Percentiles rank a stretch among this genome's conserved stretches.
These are phyloP conservation scores for Trichosporon sp. DNA, from an alignment of 1,284 basidiomycete genomes.

Conservation along the genomic window DNA sequence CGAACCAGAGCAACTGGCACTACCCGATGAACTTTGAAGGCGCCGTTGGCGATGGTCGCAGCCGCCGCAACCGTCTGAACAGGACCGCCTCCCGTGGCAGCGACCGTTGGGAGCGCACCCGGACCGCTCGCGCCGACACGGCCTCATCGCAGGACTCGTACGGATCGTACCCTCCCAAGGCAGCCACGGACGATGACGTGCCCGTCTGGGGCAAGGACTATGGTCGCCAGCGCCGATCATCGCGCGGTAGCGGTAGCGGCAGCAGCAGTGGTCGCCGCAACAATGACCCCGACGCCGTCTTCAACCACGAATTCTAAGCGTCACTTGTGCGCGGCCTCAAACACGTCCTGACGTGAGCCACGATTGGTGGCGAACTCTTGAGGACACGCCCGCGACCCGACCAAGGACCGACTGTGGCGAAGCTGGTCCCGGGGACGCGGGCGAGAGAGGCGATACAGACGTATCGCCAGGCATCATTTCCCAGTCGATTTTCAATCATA, in stretches of 20 bases:
- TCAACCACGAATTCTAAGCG: constrained; percentile 48
- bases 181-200: constrained; percentile 53
- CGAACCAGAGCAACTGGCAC: constrained; percentile 56
- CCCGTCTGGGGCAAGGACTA: constrained; percentile 58
- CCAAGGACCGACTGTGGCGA: background rate
- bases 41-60: constrained; percentile 42
- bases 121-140: constrained; percentile 33
- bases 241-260: constrained; percentile 29
- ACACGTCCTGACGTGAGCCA: background rate
- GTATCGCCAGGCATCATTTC: background rate
- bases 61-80: constrained; percentile 32
- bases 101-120: constrained; percentile 48
- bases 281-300: constrained; percentile 39
- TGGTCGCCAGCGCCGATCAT: constrained; percentile 43
- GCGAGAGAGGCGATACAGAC: background rate
- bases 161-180: constrained; percentile 43
- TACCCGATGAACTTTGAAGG: constrained; percentile 59
- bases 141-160: constrained; percentile 32
- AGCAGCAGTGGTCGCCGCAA: constrained; percentile 21
- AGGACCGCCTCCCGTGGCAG: constrained; percentile 31
- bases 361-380: too few relatives aligned
- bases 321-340: background rate
- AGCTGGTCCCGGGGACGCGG: background rate
- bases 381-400: background rate
- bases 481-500: background rate